Conservation (phyloP, 768 basidiomycete species). For the Inosperma sp. region DNA sequence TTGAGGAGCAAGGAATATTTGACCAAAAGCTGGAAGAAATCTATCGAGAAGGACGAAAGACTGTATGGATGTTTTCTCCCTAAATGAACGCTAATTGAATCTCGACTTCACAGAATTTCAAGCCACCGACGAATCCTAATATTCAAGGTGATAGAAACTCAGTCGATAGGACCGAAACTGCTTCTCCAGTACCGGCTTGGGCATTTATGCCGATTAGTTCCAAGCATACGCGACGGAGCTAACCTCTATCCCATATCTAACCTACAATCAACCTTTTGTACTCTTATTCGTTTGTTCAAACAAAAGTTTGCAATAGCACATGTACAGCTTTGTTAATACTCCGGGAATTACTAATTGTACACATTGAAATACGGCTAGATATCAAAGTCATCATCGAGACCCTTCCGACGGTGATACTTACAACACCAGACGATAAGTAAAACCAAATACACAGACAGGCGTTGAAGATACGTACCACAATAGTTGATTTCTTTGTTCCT, state of each 20-base stretch:
- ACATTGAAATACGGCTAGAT: conserved; percentile 29
- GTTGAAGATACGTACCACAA: conserved; percentile 40
- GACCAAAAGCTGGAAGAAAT: conserved; percentile 85
- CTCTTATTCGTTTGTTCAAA: too few species aligned
- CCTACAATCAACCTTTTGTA: too few species aligned
- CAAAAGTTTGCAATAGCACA: too few species aligned
- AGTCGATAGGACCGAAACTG: conserved; percentile 1
- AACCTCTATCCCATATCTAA: too few species aligned
- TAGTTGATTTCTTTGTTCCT: conserved; percentile 51
- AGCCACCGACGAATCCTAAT: conserved; percentile 37
- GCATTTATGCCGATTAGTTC: neutral
- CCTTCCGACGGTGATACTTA: conserved; percentile 68
- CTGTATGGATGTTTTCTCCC: conserved; percentile 34
- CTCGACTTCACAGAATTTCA: conserved; percentile 45
- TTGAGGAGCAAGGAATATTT: conserved; percentile 72
- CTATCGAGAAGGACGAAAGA: conserved; percentile 72
- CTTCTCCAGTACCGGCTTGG: conserved; percentile 9
- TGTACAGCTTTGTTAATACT: too few species aligned
- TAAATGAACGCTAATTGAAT: neutral
- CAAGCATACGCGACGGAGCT: too few species aligned
- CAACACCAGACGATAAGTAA: conserved; percentile 6
- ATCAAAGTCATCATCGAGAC: conserved; percentile 65
- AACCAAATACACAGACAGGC: neutral
- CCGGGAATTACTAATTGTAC: conserved; percentile 1
- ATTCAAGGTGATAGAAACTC: too few species aligned